Percentiles rank a stretch among this genome's conserved stretches.
These are phyloP conservation scores for Hyphodiscus hymeniophilus DNA, from an alignment of 495 filamentous ascomycete genomes.

Conservation along the genomic window DNA sequence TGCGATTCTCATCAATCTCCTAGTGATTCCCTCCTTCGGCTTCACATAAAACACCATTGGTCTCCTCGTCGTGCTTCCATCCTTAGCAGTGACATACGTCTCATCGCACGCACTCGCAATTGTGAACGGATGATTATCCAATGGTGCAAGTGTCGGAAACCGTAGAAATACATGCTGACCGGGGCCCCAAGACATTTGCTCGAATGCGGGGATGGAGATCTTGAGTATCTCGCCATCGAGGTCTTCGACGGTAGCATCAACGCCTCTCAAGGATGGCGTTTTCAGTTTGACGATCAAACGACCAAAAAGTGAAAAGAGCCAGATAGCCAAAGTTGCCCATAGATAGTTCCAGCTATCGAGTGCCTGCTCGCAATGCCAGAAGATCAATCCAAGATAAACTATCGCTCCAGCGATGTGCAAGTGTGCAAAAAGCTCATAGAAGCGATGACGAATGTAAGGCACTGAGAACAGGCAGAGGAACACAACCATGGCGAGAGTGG, in stretches of 20 bases:
- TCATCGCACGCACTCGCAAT: slow-evolving; percentile 56
- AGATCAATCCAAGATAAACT: slow-evolving; percentile 60
- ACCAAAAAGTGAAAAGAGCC: slow-evolving; percentile 45
- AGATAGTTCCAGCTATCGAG: slow-evolving; percentile 72
- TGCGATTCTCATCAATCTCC: background rate
- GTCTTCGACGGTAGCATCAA: background rate
- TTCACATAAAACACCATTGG: background rate
- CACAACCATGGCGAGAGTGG: slow-evolving; percentile 28
- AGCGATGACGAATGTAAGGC: slow-evolving; percentile 24
- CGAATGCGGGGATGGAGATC: slow-evolving; percentile 10
- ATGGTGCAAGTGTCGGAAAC: slow-evolving; percentile 49
- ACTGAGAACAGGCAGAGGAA: slow-evolving; percentile 26
- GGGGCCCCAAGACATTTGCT: slow-evolving; percentile 53
- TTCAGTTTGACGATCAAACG: slow-evolving; percentile 43
- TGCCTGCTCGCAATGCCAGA: slow-evolving; percentile 73
- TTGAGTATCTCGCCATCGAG: background rate
- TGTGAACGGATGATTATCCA: slow-evolving; percentile 76
- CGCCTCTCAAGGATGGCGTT: background rate
- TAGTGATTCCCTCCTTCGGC: background rate
- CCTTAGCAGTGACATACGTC: slow-evolving; percentile 13
- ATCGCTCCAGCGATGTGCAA: slow-evolving; percentile 60
- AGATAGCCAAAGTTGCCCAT: slow-evolving; percentile 60
- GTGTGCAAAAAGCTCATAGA: slow-evolving; percentile 51
- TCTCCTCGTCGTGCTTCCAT: slow-evolving; percentile 25
- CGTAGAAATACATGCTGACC: slow-evolving; percentile 77